Base-by-base conservation (phyloP, 1,284 basidiomycete species). In the Lignosus rhinocerotis region DNA sequence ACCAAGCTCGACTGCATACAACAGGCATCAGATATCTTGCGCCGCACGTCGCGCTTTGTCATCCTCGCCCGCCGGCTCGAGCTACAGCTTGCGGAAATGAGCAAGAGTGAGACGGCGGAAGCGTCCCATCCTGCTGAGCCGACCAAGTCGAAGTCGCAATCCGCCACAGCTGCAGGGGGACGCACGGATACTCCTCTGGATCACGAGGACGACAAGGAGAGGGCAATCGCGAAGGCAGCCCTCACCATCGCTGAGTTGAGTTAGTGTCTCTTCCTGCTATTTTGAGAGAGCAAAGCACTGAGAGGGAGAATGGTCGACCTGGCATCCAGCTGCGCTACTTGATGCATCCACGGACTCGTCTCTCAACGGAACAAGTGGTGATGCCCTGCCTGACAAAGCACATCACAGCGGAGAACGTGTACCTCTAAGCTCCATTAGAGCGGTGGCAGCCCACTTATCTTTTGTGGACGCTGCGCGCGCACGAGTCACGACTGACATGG, bases 211-310 rank as follows among this genome's bases (percentile, higher is more conserved):
- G 93, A 94, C 63, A 90, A 87, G 71, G 93, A 96, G 68, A 80
- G 93, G 6, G 85, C 86, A 11, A 86, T 96, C 65, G 89, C 93
- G 3, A 95, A 95, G 72, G 94, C 95, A 1, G 94, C 94, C 9
- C 75, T 97, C 63, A 94, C 87, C 42, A 86, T 96, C 5, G 92
- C 94, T 1, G 94, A 98, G 72, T 79, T 97, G 39, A 83, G 93
- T 93, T 60, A 66, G 84, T 78, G 30, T 42, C 38, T 43, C 53
- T 47, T 55, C 33, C 21, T 33, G 25, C 48, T 1, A 12, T 25
- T 21, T 17, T 33, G 25, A 4, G 25, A 25, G 25, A 25, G 25
- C 11, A 6, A 39, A 1, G 5, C n/a, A 1, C 36, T 39, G n/a
- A 39, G 7, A 12, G n/a, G 11, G 36, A 14, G 36, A 39, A 39